phyloP scores from a whole-genome alignment of 768 basidiomycete species.

The Cystobasidium tubakii region DNA sequence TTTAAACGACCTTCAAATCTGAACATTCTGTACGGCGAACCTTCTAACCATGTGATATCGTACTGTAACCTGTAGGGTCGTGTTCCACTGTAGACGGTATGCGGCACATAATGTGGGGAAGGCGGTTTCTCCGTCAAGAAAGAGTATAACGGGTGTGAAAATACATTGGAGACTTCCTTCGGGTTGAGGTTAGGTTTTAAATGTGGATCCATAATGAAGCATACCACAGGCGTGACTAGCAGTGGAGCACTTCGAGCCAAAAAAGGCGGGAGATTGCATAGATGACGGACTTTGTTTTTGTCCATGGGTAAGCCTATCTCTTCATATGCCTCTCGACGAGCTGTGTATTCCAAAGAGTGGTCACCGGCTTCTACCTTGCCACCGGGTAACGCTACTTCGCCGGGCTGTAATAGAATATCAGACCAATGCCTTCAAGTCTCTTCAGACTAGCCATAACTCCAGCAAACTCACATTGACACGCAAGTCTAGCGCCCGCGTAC shows the following conservation, averaged over 20 bases:
- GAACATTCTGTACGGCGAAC: conserved; percentile 33
- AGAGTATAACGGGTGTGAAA: conserved; percentile 43
- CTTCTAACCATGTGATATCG: conserved; percentile 43
- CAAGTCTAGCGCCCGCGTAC: conserved; percentile 18
- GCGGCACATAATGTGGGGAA: conserved; percentile 8
- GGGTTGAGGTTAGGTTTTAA: conserved; percentile 44
- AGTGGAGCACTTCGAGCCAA: conserved; percentile 41
- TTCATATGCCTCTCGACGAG: conserved; percentile 55
- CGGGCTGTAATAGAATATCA: conserved; percentile 16
- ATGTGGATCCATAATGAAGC: conserved; percentile 38
- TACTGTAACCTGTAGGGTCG: conserved; percentile 38
- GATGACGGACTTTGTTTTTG: conserved; percentile 38
- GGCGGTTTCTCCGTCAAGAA: conserved; percentile 39
- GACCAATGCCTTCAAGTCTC: neutral
- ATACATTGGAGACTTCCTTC: conserved; percentile 42
- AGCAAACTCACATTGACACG: conserved; percentile 19
- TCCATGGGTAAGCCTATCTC: conserved; percentile 44
- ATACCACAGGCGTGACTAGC: conserved; percentile 41
- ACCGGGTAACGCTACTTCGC: conserved; percentile 39
- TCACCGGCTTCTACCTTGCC: conserved; percentile 36
- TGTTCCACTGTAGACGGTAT: neutral
- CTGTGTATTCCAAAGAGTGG: conserved; percentile 30
- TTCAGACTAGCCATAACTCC: neutral
- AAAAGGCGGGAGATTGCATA: conserved; percentile 44
- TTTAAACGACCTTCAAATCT: conserved; percentile 32